These are phyloP conservation scores for Excoecaria agallocha DNA, from an alignment of 345 rosid genomes.

Conservation along the genomic window DNA sequence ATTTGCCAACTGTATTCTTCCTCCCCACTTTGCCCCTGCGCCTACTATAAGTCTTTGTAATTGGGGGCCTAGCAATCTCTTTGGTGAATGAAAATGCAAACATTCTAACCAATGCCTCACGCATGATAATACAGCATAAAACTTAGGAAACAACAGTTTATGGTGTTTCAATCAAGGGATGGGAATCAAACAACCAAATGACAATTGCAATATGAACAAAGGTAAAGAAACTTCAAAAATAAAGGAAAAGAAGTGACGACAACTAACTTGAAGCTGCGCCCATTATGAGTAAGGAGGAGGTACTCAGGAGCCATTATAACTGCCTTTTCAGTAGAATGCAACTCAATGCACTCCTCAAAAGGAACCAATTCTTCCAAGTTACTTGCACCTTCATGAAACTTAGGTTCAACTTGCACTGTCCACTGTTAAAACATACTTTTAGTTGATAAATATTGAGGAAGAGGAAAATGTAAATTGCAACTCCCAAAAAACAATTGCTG, in stretches of 20 bases:
- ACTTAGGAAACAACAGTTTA: background rate
- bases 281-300: slow-evolving; percentile 84
- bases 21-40: too few relatives aligned
- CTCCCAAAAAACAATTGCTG: background rate
- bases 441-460: slow-evolving; percentile 21
- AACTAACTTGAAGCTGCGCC: slow-evolving; percentile 94
- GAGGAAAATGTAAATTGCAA: slow-evolving; percentile 8
- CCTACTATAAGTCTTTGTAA: too few relatives aligned
- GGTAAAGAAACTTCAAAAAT: background rate
- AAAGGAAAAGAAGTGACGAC: slow-evolving; percentile 23
- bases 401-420: slow-evolving; percentile 86
- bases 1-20: too few relatives aligned
- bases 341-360: slow-evolving; percentile 84
- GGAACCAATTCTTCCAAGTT: slow-evolving; percentile 89
- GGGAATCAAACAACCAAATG: background rate
- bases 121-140: background rate
- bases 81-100: background rate
- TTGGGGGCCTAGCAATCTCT: too few relatives aligned
- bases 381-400: slow-evolving; percentile 93
- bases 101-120: background rate
- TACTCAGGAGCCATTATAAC: slow-evolving; percentile 81
- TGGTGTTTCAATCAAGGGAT: background rate
- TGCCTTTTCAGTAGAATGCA: slow-evolving; percentile 64
- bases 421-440: slow-evolving; percentile 54
- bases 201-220: background rate